A percentile compares a stretch with the other conserved stretches of the same genome.
Evolutionary conservation across 352 stramenopile genomes (phyloP).

Genomic region (Phytopythium boreale): DNA sequence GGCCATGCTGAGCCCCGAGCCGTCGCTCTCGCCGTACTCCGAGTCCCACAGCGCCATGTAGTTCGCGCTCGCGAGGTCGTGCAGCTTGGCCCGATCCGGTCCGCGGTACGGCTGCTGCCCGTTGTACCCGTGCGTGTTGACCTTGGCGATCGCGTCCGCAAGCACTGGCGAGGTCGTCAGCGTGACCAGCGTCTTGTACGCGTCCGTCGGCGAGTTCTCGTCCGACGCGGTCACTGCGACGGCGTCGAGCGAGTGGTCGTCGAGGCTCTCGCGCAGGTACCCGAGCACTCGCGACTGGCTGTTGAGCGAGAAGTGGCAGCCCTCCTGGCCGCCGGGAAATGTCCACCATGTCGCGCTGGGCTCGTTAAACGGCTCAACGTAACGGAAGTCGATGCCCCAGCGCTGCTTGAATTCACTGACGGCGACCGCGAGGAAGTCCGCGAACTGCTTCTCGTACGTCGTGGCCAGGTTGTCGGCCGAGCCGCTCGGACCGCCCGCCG

Average conservation of each 20-base stretch:
- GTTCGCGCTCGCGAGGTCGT: conserved; percentile 19
- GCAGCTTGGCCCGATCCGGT: conserved; percentile 29
- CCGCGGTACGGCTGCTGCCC: conserved; percentile 40
- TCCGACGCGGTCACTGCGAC: conserved; percentile 42
- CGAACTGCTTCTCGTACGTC: conserved; percentile 48
- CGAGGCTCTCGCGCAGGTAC: conserved; percentile 33
- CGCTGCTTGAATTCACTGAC: conserved; percentile 37
- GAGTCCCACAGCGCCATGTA: conserved; percentile 57
- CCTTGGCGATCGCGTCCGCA: conserved; percentile 34
- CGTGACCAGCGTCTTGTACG: conserved; percentile 28
- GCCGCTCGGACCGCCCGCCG: conserved; percentile 34
- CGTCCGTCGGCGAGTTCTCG: conserved; percentile 43
- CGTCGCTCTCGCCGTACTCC: conserved; percentile 54
- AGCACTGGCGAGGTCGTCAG: conserved; percentile 21
- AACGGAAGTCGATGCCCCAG: conserved; percentile 48
- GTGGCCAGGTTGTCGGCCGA: conserved; percentile 44
- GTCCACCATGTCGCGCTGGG: conserved; percentile 47
- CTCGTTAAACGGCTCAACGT: conserved; percentile 61
- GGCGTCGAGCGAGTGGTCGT: conserved; percentile 21
- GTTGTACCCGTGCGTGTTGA: conserved; percentile 63
- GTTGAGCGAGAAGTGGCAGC: conserved; percentile 44
- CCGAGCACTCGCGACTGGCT: conserved; percentile 41
- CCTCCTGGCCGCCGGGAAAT: conserved; percentile 45
- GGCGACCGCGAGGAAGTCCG: conserved; percentile 40
- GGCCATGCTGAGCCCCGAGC: conserved; percentile 37